A percentile compares a stretch with the other conserved stretches of the same genome.
These are phyloP conservation scores for Trametes cingulata DNA, from an alignment of 768 basidiomycete species.

Conservation along the genomic window DNA sequence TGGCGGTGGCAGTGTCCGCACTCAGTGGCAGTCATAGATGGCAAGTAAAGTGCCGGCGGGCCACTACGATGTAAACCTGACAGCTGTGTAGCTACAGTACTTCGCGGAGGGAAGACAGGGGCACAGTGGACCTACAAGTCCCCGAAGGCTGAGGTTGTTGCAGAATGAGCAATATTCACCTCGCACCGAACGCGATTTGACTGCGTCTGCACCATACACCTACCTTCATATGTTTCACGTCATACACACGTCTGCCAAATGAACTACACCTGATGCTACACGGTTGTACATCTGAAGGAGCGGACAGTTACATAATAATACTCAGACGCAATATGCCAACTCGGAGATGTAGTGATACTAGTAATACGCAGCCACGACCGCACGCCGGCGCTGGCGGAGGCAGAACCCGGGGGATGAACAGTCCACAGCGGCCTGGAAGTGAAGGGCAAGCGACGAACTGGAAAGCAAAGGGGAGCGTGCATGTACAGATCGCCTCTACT, in stretches of 20 bases:
- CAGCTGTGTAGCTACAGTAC: no score
- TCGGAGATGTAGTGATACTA: neutral
- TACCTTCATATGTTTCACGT: no score
- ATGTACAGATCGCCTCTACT: neutral
- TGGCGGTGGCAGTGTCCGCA: neutral
- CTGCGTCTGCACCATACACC: no score
- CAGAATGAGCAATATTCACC: no score
- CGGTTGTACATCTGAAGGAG: slow-evolving; percentile 7
- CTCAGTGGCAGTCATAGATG: no score
- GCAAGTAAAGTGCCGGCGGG: no score
- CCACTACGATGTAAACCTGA: no score
- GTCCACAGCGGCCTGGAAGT: neutral
- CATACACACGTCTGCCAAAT: neutral
- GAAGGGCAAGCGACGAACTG: neutral
- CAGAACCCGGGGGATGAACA: neutral
- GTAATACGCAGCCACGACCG: neutral
- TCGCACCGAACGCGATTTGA: no score
- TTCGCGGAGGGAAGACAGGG: no score
- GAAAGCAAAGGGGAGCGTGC: neutral
- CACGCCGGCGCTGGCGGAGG: slow-evolving; percentile 1
- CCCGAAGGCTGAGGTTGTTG: no score
- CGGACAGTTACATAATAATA: slow-evolving; percentile 12
- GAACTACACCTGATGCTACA: neutral
- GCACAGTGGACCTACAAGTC: no score
- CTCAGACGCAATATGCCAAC: neutral